Evolutionary conservation across 2,329 filamentous ascomycete genomes (phyloP).

Genomic region (Neofusicoccum ribis): DNA sequence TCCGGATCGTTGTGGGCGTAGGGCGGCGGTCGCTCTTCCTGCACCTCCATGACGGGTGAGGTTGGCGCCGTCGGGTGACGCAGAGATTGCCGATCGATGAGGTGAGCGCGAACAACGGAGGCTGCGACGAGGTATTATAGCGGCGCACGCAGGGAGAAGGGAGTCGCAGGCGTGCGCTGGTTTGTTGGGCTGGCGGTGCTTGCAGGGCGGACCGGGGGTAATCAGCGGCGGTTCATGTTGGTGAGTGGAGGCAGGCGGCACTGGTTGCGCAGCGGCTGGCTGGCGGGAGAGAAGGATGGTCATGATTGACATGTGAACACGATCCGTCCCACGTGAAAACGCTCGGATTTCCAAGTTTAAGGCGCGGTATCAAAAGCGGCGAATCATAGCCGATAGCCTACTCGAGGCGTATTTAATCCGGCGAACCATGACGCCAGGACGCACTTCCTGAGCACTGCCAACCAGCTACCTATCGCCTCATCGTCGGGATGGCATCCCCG

Average conservation of each 20-base stretch:
- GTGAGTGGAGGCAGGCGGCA: conserved; percentile 3
- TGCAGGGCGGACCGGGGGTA: background rate
- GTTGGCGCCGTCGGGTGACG: conserved; percentile 17
- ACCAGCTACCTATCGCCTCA: background rate
- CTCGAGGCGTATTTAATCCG: background rate
- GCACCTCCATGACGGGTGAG: conserved; percentile 26
- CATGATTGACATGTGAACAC: conserved; percentile 9
- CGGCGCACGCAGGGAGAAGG: background rate
- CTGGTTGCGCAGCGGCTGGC: background rate
- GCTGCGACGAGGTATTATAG: background rate
- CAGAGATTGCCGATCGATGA: conserved; percentile 17
- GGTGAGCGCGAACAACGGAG: background rate
- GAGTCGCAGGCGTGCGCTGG: background rate
- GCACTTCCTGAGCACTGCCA: background rate
- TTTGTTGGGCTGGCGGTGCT: background rate
- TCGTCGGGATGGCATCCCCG: background rate
- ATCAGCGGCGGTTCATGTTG: conserved; percentile 5
- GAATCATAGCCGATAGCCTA: too few species aligned
- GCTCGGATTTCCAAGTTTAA: background rate
- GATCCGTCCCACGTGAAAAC: conserved; percentile 3
- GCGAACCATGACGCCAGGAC: background rate
- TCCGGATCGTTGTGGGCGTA: conserved; percentile 45
- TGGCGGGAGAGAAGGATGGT: background rate
- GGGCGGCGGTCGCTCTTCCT: conserved; percentile 41
- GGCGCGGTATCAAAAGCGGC: too few species aligned